These are phyloP conservation scores for Cordyceps fumosorosea DNA, from an alignment of 2,329 filamentous ascomycete species.

Conservation along the genomic window DNA sequence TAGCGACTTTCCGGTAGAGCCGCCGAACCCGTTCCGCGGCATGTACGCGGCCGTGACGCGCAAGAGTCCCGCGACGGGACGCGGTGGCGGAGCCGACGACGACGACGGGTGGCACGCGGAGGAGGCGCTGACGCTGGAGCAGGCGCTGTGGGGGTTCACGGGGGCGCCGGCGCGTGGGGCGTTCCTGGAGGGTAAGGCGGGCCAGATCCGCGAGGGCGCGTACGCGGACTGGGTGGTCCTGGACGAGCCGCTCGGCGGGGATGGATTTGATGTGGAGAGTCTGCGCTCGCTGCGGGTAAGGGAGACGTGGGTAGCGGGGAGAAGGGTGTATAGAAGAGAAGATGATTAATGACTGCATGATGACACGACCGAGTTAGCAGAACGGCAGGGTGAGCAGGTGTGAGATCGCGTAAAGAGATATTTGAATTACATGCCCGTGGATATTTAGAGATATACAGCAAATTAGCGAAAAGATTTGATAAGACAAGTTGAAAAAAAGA, in stretches of 20 bases:
- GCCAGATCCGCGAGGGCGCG: slow-evolving; percentile 51
- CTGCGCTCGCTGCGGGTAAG: slow-evolving; percentile 48
- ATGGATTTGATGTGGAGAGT: slow-evolving; percentile 41
- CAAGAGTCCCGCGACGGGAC: slow-evolving; percentile 50
- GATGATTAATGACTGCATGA: neutral
- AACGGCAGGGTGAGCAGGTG: neutral
- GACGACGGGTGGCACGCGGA: slow-evolving; percentile 50
- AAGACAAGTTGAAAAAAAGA: neutral
- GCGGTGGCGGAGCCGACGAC: slow-evolving; percentile 27
- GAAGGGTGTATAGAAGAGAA: slow-evolving; percentile 34
- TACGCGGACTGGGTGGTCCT: slow-evolving; percentile 68
- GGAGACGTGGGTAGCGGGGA: slow-evolving; percentile 64
- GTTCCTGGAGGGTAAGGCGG: slow-evolving; percentile 53
- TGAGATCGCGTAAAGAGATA: neutral
- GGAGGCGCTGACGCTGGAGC: slow-evolving; percentile 50
- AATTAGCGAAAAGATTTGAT: slow-evolving; percentile 12
- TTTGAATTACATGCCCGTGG: neutral
- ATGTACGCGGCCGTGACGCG: slow-evolving; percentile 63
- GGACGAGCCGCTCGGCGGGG: slow-evolving; percentile 42
- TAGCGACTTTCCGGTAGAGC: slow-evolving; percentile 67
- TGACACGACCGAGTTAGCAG: neutral
- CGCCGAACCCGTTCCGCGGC: slow-evolving; percentile 59
- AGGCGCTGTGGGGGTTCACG: slow-evolving; percentile 59
- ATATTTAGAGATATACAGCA: slow-evolving; percentile 13
- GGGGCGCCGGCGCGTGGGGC: slow-evolving; percentile 50